Conservation (phyloP, 2,329 filamentous ascomycete species). For the Aspergillus eucalypticola region DNA sequence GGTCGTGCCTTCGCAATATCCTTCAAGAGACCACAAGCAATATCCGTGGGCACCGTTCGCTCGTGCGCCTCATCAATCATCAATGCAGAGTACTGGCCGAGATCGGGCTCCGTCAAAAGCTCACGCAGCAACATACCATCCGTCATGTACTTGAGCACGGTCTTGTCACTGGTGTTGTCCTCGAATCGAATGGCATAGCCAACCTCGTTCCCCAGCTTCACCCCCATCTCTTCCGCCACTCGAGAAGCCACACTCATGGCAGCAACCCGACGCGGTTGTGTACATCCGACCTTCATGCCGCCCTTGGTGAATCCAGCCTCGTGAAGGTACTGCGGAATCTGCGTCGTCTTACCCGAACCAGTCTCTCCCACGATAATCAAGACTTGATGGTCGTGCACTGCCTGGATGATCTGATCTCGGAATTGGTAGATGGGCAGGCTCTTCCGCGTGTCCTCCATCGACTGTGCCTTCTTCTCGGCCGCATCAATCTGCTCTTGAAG, state of each 20-base stretch:
- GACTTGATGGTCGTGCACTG: slow-evolving; percentile 81
- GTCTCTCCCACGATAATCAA: slow-evolving; percentile 94
- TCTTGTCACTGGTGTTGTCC: slow-evolving; percentile 87
- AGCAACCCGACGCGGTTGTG: slow-evolving; percentile 90
- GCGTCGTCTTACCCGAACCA: slow-evolving; percentile 92
- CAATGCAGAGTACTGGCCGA: slow-evolving; percentile 78
- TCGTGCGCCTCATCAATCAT: slow-evolving; percentile 99
- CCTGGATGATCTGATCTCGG: slow-evolving; percentile 80
- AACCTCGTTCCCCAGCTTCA: slow-evolving; percentile 86
- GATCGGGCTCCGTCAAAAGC: slow-evolving; percentile 82
- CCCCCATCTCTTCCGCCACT: slow-evolving; percentile 90
- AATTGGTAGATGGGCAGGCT: slow-evolving; percentile 88
- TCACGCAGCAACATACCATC: slow-evolving; percentile 93
- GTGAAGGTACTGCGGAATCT: slow-evolving; percentile 88
- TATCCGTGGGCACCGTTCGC: slow-evolving; percentile 85
- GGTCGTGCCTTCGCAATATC: slow-evolving; percentile 80
- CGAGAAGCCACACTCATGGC: slow-evolving; percentile 97
- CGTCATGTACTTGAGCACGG: slow-evolving; percentile 92
- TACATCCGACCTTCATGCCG: slow-evolving; percentile 85
- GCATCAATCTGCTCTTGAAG: slow-evolving; percentile 80
- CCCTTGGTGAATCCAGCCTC: slow-evolving; percentile 86
- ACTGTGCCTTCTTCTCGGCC: slow-evolving; percentile 82
- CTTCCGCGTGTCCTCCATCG: slow-evolving; percentile 89
- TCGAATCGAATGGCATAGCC: slow-evolving; percentile 96
- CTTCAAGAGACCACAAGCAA: slow-evolving; percentile 83